Evolutionary conservation across 2,329 filamentous ascomycete species (phyloP), one percentile per base, ranked within the genome.

Genomic region (Penicillium fuscoglaucum): DNA sequence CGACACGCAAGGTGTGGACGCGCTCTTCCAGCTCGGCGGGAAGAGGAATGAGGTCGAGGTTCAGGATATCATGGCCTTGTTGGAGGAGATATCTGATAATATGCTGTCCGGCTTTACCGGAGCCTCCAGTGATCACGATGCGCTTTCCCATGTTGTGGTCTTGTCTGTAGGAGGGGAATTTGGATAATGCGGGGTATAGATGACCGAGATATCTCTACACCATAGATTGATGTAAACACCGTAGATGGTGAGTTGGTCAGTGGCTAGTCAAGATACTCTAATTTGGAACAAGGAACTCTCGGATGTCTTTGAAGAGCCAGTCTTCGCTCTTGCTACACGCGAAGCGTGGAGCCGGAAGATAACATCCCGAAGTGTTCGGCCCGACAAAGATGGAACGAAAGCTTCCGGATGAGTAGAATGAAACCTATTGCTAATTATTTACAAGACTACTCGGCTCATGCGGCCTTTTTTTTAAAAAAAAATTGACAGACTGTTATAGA

Each of bases 71-170:
- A 64, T 85, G 79, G 33, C 82, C 82, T 58, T 76, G 72, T 10
- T 77, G 73, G 31, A 83, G 69, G 19, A 86, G 76, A 37, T 83
- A 78, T 17, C 78, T 76, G 50, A 85, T 83, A n/a, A 80, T 78
- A 71, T 83, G 78, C 47, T 82, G 76, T 9, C 83, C 83, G 19
- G 82, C 83, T 70, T 84, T 82, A 50, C 83, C 83, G 58, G 78
- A 81, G 59, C 83, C 83, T 29, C 83, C 83, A 0, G 83, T 84
- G 62, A 84, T 79, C 48, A 84, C 78, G 60, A 82, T 78, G 35
- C 77, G 74, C 64, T 79, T 75, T 15, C 68, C 68, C 66, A 70
- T 71, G 26, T 45, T 45, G 29, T 29, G n/a, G 31, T 54, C 6
- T 45, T 45, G 46, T 15, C 1, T 41, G 33, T 10, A 31, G 26